A percentile compares a stretch with the other conserved stretches of the same genome.
phyloP scores from a whole-genome alignment of 345 rosid genomes.

The Salix caprea region DNA sequence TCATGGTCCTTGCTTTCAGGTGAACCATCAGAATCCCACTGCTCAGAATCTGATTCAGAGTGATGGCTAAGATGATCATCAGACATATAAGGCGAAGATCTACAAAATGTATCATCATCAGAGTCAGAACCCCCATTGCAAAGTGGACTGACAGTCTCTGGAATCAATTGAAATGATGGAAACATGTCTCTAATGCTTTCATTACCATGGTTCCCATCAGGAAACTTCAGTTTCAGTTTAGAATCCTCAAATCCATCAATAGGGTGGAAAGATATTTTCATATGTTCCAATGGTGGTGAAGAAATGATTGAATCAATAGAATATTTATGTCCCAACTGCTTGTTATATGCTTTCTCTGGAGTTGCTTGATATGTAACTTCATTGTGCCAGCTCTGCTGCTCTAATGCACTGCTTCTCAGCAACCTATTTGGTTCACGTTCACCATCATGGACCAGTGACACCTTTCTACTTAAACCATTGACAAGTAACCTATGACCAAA shows the following conservation, averaged over 20 bases:
- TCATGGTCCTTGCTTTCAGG: constrained; percentile 44
- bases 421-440: constrained; percentile 37
- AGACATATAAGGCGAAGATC: constrained; percentile 68
- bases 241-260: constrained; percentile 54
- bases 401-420: constrained; percentile 25
- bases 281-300: constrained; percentile 88
- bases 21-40: constrained; percentile 69
- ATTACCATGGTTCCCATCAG: constrained; percentile 39
- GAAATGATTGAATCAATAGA: constrained; percentile 46
- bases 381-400: constrained; percentile 29
- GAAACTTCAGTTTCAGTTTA: constrained; percentile 64
- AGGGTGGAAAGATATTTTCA: constrained; percentile 85
- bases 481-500: constrained; percentile 57
- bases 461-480: constrained; percentile 53
- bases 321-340: constrained; percentile 38
- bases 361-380: constrained; percentile 22
- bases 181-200: constrained; percentile 49
- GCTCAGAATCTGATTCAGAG: constrained; percentile 72
- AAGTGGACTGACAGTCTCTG: constrained; percentile 42
- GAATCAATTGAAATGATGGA: constrained; percentile 86
- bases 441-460: constrained; percentile 40
- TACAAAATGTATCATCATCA: constrained; percentile 82
- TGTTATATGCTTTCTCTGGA: constrained; percentile 22
- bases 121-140: constrained; percentile 47
- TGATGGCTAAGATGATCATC: constrained; percentile 58